Evolutionary conservation across 495 filamentous ascomycete species (phyloP).

Genomic region (Bombardia bombarda): DNA sequence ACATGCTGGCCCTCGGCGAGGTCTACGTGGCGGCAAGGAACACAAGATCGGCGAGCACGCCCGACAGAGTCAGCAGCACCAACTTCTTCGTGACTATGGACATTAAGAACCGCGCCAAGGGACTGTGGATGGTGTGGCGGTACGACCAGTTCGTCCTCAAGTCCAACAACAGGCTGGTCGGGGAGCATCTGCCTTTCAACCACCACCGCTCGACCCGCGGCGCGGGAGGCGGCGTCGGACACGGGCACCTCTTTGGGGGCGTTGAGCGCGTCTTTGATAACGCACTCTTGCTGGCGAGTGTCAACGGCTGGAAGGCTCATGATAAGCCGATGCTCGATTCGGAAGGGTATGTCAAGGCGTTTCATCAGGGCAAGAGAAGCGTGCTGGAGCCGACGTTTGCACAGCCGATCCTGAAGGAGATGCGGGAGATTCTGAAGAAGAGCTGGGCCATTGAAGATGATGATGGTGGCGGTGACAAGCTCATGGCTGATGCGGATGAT

Average conservation of each 20-base stretch:
- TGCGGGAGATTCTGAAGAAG: not conserved
- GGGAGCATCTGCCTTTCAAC: not conserved
- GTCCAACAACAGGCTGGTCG: not conserved
- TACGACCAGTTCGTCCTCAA: not conserved
- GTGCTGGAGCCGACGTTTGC: not conserved
- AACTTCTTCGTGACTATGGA: conserved; percentile 5
- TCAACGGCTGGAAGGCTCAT: not conserved
- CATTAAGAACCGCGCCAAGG: not conserved
- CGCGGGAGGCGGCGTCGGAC: not conserved
- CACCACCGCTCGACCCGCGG: not conserved
- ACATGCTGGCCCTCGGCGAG: conserved; percentile 3
- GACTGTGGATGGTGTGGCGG: conserved; percentile 4
- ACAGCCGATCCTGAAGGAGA: not conserved
- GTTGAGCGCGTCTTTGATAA: not conserved
- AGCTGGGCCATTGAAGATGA: not conserved
- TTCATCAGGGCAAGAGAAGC: not conserved
- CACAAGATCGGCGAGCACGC: too few relatives aligned
- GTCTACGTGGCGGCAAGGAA: not conserved
- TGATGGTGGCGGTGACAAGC: too few relatives aligned
- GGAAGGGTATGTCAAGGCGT: not conserved
- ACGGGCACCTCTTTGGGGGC: not conserved
- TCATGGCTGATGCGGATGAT: too few relatives aligned
- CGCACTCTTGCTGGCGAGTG: not conserved
- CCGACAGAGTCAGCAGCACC: not conserved
- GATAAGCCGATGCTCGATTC: not conserved